Evolutionary conservation across 345 rosid genomes (phyloP), one percentile per base, ranked within the genome.

Genomic region (Sonneratia alba): DNA sequence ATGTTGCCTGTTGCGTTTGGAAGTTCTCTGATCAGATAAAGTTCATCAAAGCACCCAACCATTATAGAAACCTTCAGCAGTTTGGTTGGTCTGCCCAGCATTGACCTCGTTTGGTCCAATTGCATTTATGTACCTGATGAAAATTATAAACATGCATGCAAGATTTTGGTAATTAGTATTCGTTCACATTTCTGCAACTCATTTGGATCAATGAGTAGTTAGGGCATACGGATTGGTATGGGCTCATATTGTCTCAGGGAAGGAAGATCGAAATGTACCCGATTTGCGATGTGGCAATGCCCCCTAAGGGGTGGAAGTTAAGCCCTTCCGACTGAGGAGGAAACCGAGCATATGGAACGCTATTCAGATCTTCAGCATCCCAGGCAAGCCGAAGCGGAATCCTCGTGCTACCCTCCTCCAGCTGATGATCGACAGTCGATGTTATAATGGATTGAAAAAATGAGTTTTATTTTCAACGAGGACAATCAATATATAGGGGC

Each of bases 391-490:
- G 81, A 18, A 71, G 47, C 9, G 83, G 81, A 61, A 66, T 36
- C 65, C 76, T 80, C 6, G 74, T 24, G 59, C 40, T 74, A 24
- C 62, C 66, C 71, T 85, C 91, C 47, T 87, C 86, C 82, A 87
- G 63, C 89, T 85, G 82, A 66, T 64, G n/a, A 75, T n/a, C 15
- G 3, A 9, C 11, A n/a, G 10, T 57, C 32, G 10, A n/a, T 1
- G 63, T 3, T 57, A 57, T 57, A n/a, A 1, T 7, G 3, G 22
- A 5, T 13, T 3, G 51, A 47, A 13, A 9, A 47, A 9, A 13
- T 9, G 51, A 47, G 0, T 8, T 47, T 47, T 9, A 4, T 47
- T 13, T 4, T 8, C 51, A 47, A 7, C 6, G 51, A 47, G 51
- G 14, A 47, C 3, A 9, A 47, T 47, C 43, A 47, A 47, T 47